Percentiles rank a stretch among this genome's conserved stretches.
These are phyloP conservation scores for Talaromyces sp. DNA, from an alignment of 2,329 filamentous ascomycete species.

Conservation along the genomic window DNA sequence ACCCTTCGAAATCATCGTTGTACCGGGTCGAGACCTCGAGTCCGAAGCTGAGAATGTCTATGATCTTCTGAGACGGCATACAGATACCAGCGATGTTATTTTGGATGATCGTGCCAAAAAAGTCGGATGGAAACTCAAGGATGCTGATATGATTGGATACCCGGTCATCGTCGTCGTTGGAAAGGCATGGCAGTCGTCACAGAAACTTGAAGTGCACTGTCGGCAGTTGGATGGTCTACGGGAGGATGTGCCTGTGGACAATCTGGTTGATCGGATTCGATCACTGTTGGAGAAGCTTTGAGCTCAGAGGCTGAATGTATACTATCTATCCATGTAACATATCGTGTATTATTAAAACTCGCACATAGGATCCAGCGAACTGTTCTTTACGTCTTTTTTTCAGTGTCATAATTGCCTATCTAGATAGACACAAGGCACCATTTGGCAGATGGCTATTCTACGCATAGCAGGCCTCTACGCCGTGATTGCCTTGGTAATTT, in stretches of 20 bases:
- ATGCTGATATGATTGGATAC: conserved; percentile 87
- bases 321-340: conserved; percentile 5
- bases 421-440: not conserved
- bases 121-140: conserved; percentile 80
- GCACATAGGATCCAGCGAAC: not conserved
- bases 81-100: conserved; percentile 54
- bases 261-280: conserved; percentile 48
- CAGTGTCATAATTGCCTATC: not conserved
- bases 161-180: conserved; percentile 79
- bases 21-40: conserved; percentile 52
- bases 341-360: not conserved
- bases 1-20: conserved; percentile 72
- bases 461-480: not conserved
- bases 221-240: conserved; percentile 59
- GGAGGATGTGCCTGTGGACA: conserved; percentile 54
- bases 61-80: conserved; percentile 50
- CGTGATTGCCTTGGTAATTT: too few species aligned
- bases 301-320: conserved; percentile 18
- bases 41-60: conserved; percentile 59
- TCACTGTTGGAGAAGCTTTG: conserved; percentile 53
- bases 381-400: not conserved
- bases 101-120: conserved; percentile 69
- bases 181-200: conserved; percentile 59
- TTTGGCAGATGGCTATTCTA: not conserved
- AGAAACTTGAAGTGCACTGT: conserved; percentile 74